These are phyloP conservation scores for Phanerodontia chrysosporium DNA, from an alignment of 768 basidiomycete species.

Conservation along the genomic window DNA sequence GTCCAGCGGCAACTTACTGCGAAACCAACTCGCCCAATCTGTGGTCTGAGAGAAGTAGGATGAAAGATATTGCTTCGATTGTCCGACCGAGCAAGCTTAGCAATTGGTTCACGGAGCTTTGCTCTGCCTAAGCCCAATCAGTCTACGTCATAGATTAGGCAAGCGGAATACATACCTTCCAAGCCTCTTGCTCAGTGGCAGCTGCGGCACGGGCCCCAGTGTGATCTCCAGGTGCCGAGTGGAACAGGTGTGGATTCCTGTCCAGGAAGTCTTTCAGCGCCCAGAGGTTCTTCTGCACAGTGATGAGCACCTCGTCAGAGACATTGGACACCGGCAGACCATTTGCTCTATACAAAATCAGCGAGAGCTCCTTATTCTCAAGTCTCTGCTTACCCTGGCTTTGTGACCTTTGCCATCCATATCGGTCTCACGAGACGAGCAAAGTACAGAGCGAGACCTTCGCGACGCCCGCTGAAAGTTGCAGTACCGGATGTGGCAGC, in stretches of 20 bases:
- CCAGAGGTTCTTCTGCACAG: conserved; percentile 76
- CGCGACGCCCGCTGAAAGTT: conserved; percentile 82
- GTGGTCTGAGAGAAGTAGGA: conserved; percentile 90
- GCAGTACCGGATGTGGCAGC: conserved; percentile 55
- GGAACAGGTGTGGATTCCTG: conserved; percentile 83
- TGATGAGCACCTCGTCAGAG: conserved; percentile 56
- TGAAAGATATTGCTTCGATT: conserved; percentile 92
- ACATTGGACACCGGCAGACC: conserved; percentile 57
- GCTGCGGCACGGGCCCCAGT: conserved; percentile 49
- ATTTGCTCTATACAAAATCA: conserved; percentile 28
- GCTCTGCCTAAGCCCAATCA: conserved; percentile 58
- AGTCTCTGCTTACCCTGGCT: conserved; percentile 54
- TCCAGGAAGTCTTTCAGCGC: conserved; percentile 73
- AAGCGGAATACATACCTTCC: conserved; percentile 56
- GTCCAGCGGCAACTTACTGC: conserved; percentile 59
- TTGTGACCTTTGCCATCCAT: conserved; percentile 82
- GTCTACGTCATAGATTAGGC: not conserved
- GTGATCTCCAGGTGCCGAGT: conserved; percentile 71
- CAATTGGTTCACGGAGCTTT: conserved; percentile 75
- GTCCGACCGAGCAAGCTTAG: conserved; percentile 73
- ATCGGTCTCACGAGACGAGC: conserved; percentile 80
- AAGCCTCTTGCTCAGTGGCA: conserved; percentile 78
- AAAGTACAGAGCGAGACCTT: conserved; percentile 86
- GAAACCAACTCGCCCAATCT: conserved; percentile 79
- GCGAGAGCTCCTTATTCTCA: too few relatives aligned